Percentiles rank a stretch among this genome's conserved stretches.
These are phyloP conservation scores for Lophium mytilinum DNA, from an alignment of 495 filamentous ascomycete genomes.

Conservation along the genomic window DNA sequence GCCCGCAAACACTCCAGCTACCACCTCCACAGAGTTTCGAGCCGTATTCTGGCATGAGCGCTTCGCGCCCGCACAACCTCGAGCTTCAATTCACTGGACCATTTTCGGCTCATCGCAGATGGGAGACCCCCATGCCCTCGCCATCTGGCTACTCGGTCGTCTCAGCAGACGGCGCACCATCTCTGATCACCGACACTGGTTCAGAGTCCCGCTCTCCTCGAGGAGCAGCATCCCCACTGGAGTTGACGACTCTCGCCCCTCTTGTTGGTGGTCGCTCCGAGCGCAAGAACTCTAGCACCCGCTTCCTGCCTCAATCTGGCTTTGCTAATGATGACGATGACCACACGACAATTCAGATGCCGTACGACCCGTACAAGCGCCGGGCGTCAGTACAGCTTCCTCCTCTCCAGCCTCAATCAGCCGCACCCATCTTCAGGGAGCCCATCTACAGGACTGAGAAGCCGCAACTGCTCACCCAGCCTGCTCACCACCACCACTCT, in stretches of 20 bases:
- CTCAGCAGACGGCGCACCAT: conserved; percentile 57
- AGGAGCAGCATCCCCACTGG: conserved; percentile 25
- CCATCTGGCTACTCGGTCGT: conserved; percentile 54
- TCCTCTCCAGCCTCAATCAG: conserved; percentile 5
- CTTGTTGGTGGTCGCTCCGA: conserved; percentile 24
- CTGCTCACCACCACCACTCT: conserved; percentile 10
- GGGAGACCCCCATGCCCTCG: conserved; percentile 61
- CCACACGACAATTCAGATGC: conserved; percentile 3
- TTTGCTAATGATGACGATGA: conserved; percentile 25
- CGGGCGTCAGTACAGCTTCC: conserved; percentile 20
- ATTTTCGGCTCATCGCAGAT: conserved; percentile 32
- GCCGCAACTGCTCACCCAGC: conserved; percentile 19
- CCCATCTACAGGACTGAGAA: conserved; percentile 13
- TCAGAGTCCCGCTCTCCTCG: conserved; percentile 44
- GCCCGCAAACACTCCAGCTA: conserved; percentile 7
- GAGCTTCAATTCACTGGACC: conserved; percentile 36
- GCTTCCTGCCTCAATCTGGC: conserved; percentile 20
- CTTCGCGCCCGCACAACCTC: conserved; percentile 30
- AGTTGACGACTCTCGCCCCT: conserved; percentile 27
- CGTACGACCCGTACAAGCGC: conserved; percentile 14
- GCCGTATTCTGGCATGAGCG: conserved; percentile 17
- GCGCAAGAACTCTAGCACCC: conserved; percentile 22
- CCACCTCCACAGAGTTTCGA: conserved; percentile 13
- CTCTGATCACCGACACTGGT: conserved; percentile 62
- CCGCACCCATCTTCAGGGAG: conserved; percentile 8